Evolutionary conservation across 106 monocot species (phyloP), one percentile per base, ranked within the genome.

Genomic region (Allium fistulosum): DNA sequence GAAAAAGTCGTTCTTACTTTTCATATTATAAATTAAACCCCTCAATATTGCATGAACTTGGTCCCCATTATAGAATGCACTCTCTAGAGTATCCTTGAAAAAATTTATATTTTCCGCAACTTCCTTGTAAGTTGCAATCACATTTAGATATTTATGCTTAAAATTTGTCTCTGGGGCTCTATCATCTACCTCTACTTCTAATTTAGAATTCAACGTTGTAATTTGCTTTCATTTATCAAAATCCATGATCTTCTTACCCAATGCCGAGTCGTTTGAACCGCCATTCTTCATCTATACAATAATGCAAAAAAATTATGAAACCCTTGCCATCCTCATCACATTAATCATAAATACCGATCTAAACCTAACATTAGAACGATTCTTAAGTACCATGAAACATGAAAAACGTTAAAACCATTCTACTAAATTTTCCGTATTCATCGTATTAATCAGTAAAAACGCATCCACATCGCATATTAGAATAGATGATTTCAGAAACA

Each of bases 51-150:
- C 22, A 22, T 22, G 22, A 1, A 66, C 48, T 82, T 86, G 0
- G 86, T 86, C 45, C 75, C 70, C 63, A 86, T 72, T 2, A 61
- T 64, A 12, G 79, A 46, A 67, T 86, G 86, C 70, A 66, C 79
- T 86, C 79, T 76, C 82, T 17, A 86, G 82, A n/a, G 82, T 79
- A 15, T 76, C 67, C 69, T 66, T 67, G 26, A 86, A 86, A 12
- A 86, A 69, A 61, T 77, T 67, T 27, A 47, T 48, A 52, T 86
- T 52, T 27, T 76, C 66, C 4, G 79, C 61, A 2, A 86, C 82
- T 9, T 79, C 82, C 17, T 79, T 66, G 57, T 82, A 86, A 12
- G 67, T 79, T 7, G 79, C 82, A 13, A 76, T 48, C 10, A 78
- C 76, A 12, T 74, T 65, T 4, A 82, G 86, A 51, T 86, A 83